phyloP scores from a whole-genome alignment of 257 asterid genomes.

The Linaria vulgaris region DNA sequence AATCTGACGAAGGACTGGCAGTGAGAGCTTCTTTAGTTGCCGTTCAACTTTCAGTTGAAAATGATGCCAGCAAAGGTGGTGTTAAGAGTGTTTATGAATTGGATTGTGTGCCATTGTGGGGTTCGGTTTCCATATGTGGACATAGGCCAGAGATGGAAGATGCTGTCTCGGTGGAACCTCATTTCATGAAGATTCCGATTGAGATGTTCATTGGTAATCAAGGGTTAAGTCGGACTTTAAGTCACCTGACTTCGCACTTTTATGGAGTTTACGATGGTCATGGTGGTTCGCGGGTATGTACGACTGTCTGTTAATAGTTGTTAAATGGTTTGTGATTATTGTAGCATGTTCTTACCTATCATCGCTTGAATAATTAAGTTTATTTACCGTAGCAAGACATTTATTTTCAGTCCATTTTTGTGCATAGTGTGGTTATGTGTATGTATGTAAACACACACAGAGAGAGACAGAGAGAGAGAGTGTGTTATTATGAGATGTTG shows the following conservation, averaged over 20 bases:
- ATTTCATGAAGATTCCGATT: slow-evolving; percentile 74
- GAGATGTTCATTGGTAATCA: slow-evolving; percentile 65
- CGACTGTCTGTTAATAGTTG: slow-evolving; percentile 12
- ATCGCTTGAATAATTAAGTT: neutral
- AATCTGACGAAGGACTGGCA: slow-evolving; percentile 40
- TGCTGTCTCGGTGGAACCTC: slow-evolving; percentile 51
- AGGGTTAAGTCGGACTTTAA: slow-evolving; percentile 57
- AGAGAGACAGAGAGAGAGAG: too few relatives aligned
- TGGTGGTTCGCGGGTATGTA: slow-evolving; percentile 82
- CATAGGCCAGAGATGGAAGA: slow-evolving; percentile 92
- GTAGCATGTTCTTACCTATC: neutral
- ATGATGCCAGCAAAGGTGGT: slow-evolving; percentile 46
- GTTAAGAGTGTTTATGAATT: slow-evolving; percentile 65
- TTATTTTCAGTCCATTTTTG: neutral
- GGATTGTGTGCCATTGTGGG: slow-evolving; percentile 88
- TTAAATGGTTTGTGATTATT: slow-evolving; percentile 1
- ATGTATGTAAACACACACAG: neutral
- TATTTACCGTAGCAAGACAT: neutral
- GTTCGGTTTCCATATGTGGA: slow-evolving; percentile 70
- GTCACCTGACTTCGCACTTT: slow-evolving; percentile 76
- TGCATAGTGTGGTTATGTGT: neutral
- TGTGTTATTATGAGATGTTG: too few relatives aligned
- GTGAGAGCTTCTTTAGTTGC: slow-evolving; percentile 60
- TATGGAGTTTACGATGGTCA: slow-evolving; percentile 92
- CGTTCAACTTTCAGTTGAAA: slow-evolving; percentile 53